phyloP scores from a whole-genome alignment of 225 moss, liverwort and hornwort genomes.

The Asterella californica region DNA sequence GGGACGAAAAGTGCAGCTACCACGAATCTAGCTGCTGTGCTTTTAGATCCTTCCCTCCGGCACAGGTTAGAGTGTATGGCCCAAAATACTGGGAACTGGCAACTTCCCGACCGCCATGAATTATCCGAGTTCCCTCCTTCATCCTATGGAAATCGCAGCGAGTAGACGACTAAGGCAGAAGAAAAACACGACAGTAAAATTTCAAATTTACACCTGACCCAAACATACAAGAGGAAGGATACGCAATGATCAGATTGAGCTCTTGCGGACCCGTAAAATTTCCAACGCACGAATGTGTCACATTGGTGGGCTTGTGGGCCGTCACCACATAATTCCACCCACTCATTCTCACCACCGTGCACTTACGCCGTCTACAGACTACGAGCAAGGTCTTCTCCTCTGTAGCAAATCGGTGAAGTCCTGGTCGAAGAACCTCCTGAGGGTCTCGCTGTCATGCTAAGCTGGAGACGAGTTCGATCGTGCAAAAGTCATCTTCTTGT shows the following conservation, averaged over 20 bases:
- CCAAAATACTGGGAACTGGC: background rate
- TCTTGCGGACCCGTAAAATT: constrained; percentile 95
- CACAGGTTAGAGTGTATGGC: background rate
- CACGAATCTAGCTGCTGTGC: background rate
- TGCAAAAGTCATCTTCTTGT: constrained; percentile 12
- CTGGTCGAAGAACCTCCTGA: background rate
- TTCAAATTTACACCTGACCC: background rate
- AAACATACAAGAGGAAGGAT: constrained; percentile 40
- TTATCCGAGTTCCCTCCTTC: background rate
- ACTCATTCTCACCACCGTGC: constrained; percentile 61
- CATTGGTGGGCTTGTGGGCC: constrained; percentile 99
- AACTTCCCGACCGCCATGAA: background rate
- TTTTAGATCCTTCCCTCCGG: background rate
- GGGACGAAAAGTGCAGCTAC: background rate
- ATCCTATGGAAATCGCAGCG: background rate
- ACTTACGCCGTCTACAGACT: background rate
- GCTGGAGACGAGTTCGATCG: background rate
- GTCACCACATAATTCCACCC: constrained; percentile 99
- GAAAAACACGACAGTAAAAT: background rate
- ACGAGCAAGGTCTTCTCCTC: background rate
- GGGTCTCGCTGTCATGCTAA: background rate
- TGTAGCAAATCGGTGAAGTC: background rate
- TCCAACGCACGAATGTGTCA: constrained; percentile 99
- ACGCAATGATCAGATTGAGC: constrained; percentile 99
- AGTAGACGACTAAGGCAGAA: no score